Conservation (phyloP, 2,329 filamentous ascomycete genomes). For the Colletotrichum endophyticum region DNA sequence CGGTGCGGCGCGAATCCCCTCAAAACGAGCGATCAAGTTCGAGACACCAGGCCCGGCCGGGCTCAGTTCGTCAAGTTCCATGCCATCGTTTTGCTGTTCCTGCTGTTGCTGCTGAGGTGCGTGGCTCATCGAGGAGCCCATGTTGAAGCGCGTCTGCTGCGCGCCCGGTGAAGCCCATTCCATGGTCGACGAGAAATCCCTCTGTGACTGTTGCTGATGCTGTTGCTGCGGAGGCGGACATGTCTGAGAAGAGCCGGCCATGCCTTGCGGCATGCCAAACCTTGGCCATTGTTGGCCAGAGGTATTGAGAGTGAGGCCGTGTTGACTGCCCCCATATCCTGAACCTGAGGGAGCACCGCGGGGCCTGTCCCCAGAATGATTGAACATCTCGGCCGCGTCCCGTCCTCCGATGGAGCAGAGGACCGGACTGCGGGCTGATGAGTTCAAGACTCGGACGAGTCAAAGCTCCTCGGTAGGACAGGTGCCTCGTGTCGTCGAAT, state of each 20-base stretch:
- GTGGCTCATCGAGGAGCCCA: not conserved
- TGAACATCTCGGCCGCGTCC: conserved; percentile 41
- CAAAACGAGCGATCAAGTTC: conserved; percentile 45
- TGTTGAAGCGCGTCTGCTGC: conserved; percentile 26
- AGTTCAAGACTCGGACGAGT: conserved; percentile 41
- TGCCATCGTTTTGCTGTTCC: conserved; percentile 9
- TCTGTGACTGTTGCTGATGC: not conserved
- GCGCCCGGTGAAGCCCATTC: conserved; percentile 41
- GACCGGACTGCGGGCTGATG: conserved; percentile 38
- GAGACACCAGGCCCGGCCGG: conserved; percentile 34
- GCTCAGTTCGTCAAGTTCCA: conserved; percentile 21
- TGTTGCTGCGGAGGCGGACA: conserved; percentile 23
- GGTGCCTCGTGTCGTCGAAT: conserved; percentile 23
- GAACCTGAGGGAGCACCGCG: conserved; percentile 30
- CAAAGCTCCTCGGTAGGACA: conserved; percentile 42
- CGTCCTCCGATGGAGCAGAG: conserved; percentile 32
- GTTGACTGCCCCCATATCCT: conserved; percentile 12
- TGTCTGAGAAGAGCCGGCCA: conserved; percentile 30
- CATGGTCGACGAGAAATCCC: conserved; percentile 29
- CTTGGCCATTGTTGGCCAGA: conserved; percentile 35
- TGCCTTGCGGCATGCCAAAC: conserved; percentile 33
- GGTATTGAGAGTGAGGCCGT: conserved; percentile 30
- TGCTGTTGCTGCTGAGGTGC: not conserved
- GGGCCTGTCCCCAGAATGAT: conserved; percentile 36
- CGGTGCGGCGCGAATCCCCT: conserved; percentile 37